These are phyloP conservation scores for Ustilago curta DNA, from an alignment of 1,284 basidiomycete genomes.

Conservation along the genomic window DNA sequence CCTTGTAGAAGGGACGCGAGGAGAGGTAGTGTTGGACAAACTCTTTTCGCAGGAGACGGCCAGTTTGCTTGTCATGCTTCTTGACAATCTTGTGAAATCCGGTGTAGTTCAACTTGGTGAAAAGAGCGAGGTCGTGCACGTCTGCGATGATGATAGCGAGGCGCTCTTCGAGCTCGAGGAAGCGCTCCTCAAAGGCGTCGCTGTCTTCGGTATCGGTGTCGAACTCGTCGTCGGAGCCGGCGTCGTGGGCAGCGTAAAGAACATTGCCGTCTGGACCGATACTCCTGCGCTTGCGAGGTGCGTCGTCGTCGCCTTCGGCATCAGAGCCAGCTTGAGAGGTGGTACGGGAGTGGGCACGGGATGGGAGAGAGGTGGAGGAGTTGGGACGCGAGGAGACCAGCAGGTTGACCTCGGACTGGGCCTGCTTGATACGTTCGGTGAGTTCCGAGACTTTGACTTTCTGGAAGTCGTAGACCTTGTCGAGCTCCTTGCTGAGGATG, in stretches of 20 bases:
- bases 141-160: constrained; percentile 96
- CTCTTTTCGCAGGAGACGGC: constrained; percentile 74
- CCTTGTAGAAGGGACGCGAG: constrained; percentile 93
- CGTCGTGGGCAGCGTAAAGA: constrained; percentile 71
- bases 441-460: constrained; percentile 76
- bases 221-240: constrained; percentile 72
- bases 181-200: constrained; percentile 85
- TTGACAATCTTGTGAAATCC: constrained; percentile 99
- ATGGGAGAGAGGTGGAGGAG: constrained; percentile 55
- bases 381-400: constrained; percentile 62
- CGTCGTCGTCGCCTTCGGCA: constrained; percentile 25
- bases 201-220: constrained; percentile 77
- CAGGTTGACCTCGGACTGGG: constrained; percentile 66
- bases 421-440: constrained; percentile 66
- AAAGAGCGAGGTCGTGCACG: constrained; percentile 95
- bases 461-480: constrained; percentile 97
- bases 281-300: constrained; percentile 28
- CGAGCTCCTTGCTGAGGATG: constrained; percentile 83
- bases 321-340: constrained; percentile 43
- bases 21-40: constrained; percentile 91
- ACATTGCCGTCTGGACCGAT: constrained; percentile 72
- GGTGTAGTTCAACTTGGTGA: constrained; percentile 89
- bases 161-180: constrained; percentile 90
- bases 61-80: constrained; percentile 83
- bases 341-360: constrained; percentile 39